Percentiles rank a stretch among this genome's conserved stretches.
Conservation (phyloP, 257 asterid species). For the Lithospermum erythrorhizon region DNA sequence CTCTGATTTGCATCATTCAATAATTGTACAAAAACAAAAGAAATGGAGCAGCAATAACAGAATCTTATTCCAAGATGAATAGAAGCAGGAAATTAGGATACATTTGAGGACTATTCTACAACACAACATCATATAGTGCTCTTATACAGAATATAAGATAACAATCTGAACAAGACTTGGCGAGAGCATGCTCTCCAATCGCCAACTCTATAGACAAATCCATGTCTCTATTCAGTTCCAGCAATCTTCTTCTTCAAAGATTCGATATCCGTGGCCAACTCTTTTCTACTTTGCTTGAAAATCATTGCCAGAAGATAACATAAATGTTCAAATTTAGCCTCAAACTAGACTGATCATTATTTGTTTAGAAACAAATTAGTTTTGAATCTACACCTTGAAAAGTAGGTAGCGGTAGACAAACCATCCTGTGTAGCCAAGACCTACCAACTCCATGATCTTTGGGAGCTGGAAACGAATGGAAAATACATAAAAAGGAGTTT, state of each 20-base stretch:
- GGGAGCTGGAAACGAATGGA: constrained; percentile 54
- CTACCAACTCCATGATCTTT: constrained; percentile 89
- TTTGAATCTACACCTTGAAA: constrained; percentile 58
- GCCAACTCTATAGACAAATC: constrained; percentile 3
- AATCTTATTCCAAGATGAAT: constrained; percentile 20
- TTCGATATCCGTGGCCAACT: constrained; percentile 72
- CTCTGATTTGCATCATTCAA: no score
- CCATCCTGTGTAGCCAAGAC: constrained; percentile 98
- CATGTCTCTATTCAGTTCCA: constrained; percentile 51
- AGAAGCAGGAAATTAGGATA: constrained; percentile 13
- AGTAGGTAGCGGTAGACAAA: constrained; percentile 97
- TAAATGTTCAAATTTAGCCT: background rate
- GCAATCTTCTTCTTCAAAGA: constrained; percentile 76
- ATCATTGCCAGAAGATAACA: constrained; percentile 1
- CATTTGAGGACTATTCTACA: constrained; percentile 34
- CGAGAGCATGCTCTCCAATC: constrained; percentile 2
- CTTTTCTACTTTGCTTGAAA: constrained; percentile 89
- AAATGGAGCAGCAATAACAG: constrained; percentile 4
- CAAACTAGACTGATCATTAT: no score
- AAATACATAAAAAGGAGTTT: background rate
- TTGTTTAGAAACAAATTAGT: no score
- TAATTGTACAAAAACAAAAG: no score
- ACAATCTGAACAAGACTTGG: constrained; percentile 16
- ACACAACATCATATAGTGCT: constrained; percentile 25
- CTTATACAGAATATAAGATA: constrained; percentile 16